Evolutionary conservation across 164 flowering plant species (phyloP).

Genomic region (Berberis thunbergii): DNA sequence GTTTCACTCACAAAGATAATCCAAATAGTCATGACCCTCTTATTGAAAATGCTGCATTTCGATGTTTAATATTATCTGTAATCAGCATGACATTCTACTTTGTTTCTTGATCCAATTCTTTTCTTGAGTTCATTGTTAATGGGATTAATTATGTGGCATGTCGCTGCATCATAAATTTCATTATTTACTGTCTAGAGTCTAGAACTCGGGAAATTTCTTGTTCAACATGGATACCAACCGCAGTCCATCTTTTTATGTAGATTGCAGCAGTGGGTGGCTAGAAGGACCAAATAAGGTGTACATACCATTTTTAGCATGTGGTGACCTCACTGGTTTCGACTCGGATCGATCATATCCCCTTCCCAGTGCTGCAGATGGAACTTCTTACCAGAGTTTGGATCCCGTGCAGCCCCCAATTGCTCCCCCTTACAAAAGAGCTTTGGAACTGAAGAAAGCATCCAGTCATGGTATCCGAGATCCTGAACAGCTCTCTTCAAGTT

Average conservation of each 20-base stretch:
- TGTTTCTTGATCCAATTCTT: too few relatives aligned
- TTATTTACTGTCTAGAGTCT: too few relatives aligned
- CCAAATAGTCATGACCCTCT: too few relatives aligned
- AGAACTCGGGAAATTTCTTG: too few relatives aligned
- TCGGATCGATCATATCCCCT: slow-evolving; percentile 99
- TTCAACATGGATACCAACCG: neutral
- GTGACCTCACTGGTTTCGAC: slow-evolving; percentile 86
- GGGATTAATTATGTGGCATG: too few relatives aligned
- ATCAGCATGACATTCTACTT: too few relatives aligned
- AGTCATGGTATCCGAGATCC: slow-evolving; percentile 52
- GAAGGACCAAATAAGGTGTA: slow-evolving; percentile 96
- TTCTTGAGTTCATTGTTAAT: too few relatives aligned
- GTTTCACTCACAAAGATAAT: too few relatives aligned
- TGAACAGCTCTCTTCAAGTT: slow-evolving; percentile 49
- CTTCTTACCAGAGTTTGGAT: slow-evolving; percentile 70
- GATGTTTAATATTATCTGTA: too few relatives aligned
- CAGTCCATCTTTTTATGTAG: slow-evolving; percentile 22
- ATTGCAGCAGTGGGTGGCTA: slow-evolving; percentile 94
- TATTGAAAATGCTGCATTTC: too few relatives aligned
- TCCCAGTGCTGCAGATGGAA: slow-evolving; percentile 57
- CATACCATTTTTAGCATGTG: slow-evolving; percentile 94
- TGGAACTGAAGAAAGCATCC: slow-evolving; percentile 85
- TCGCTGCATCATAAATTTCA: too few relatives aligned
- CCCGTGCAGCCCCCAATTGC: slow-evolving; percentile 98
- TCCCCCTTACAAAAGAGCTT: slow-evolving; percentile 91